phyloP scores from a whole-genome alignment of 106 monocot genomes.

The Dendrobium officinale region DNA sequence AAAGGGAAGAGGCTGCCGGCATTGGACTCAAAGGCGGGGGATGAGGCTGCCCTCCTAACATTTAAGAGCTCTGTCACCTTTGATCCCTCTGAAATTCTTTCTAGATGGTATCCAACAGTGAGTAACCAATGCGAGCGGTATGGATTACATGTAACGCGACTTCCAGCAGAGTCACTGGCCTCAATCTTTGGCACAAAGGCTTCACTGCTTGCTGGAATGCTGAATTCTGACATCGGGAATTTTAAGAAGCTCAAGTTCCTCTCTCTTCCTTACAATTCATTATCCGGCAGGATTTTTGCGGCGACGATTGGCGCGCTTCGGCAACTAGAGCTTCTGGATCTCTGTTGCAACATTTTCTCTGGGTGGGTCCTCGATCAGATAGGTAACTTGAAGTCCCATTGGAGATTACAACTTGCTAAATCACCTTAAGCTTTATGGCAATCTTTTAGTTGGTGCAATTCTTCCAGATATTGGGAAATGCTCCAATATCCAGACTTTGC shows the following conservation, averaged over 20 bases:
- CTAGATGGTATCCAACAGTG: slow-evolving; percentile 18
- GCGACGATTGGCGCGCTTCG: slow-evolving; percentile 12
- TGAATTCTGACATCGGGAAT: slow-evolving; percentile 11
- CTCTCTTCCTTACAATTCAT: slow-evolving; percentile 22
- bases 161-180: slow-evolving; percentile 26
- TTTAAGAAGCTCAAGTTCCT: slow-evolving; percentile 28
- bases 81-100: slow-evolving; percentile 21
- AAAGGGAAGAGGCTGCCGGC: background rate
- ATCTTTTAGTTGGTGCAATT: slow-evolving; percentile 33
- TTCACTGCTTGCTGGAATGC: slow-evolving; percentile 7
- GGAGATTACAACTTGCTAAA: slow-evolving; percentile 20
- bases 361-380: slow-evolving; percentile 20
- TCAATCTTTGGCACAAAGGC: slow-evolving; percentile 22
- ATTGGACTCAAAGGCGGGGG: background rate
- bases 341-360: slow-evolving; percentile 27
- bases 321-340: slow-evolving; percentile 25
- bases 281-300: slow-evolving; percentile 23
- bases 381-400: slow-evolving; percentile 1
- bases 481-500: slow-evolving; percentile 24
- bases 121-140: slow-evolving; percentile 35
- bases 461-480: slow-evolving; percentile 34
- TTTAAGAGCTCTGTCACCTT: slow-evolving; percentile 19
- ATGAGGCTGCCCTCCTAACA: slow-evolving; percentile 18
- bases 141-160: slow-evolving; percentile 33
- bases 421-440: slow-evolving; percentile 35